phyloP scores from a whole-genome alignment of 768 basidiomycete species.

The Pisolithus tinctorius region DNA sequence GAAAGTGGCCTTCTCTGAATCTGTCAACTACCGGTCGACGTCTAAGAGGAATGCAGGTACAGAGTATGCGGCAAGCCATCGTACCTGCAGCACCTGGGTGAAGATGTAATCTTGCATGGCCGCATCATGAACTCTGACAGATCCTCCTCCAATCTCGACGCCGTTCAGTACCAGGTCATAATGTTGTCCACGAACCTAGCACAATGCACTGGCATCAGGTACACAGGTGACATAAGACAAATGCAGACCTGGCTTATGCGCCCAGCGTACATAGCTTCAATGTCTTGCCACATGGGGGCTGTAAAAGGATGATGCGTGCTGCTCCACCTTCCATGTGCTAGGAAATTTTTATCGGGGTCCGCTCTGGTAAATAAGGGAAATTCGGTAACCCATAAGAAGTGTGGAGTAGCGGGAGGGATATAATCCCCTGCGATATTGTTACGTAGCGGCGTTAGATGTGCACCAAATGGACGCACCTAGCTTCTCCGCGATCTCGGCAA shows the following conservation, averaged over 20 bases:
- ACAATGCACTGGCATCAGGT: conserved; percentile 2
- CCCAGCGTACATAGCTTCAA: conserved; percentile 67
- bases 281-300: conserved; percentile 89
- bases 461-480: conserved; percentile 40
- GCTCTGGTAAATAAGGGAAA: conserved; percentile 88
- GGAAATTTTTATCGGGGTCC: conserved; percentile 81
- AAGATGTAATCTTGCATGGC: conserved; percentile 83
- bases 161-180: conserved; percentile 95
- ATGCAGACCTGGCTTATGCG: conserved; percentile 48
- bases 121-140: conserved; percentile 88
- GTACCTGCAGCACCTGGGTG: conserved; percentile 66
- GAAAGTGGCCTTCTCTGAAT: conserved; percentile 70
- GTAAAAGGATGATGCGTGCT: conserved; percentile 96
- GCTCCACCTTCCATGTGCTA: conserved; percentile 85
- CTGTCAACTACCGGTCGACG: conserved; percentile 53
- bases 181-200: conserved; percentile 86
- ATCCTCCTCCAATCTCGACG: conserved; percentile 89
- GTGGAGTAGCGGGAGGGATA: conserved; percentile 49
- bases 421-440: conserved; percentile 44
- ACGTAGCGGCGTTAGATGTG: conserved; percentile 4
- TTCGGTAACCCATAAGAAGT: conserved; percentile 94
- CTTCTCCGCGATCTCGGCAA: conserved; percentile 60
- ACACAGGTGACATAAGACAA: conserved; percentile 2
- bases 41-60: conserved; percentile 6
- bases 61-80: conserved; percentile 10